Conservation (phyloP, 2,329 filamentous ascomycete genomes). For the Fusarium sp. region DNA sequence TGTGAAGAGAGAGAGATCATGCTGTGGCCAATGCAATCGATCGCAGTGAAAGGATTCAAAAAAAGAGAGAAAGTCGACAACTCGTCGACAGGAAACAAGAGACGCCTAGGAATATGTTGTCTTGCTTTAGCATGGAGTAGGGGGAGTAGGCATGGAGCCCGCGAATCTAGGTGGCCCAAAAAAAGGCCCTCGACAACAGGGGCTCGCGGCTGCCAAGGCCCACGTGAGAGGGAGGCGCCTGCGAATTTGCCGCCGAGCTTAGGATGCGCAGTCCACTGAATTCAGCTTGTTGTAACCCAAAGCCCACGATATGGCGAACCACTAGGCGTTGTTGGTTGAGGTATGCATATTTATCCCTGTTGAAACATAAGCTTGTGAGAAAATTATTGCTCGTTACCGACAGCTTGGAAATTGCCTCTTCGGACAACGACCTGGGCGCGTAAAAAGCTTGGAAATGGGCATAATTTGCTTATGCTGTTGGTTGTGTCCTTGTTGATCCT, state of each 20-base stretch:
- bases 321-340: not conserved
- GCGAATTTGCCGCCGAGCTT: not conserved
- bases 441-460: not conserved
- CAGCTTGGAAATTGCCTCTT: not conserved
- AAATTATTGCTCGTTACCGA: not conserved
- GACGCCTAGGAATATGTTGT: not conserved
- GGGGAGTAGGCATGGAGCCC: not conserved
- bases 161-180: not conserved
- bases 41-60: not conserved
- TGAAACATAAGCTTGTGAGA: not conserved
- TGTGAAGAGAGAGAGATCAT: constrained; percentile 8
- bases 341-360: not conserved
- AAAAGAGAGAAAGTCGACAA: not conserved
- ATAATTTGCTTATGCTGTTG: not conserved
- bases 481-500: not conserved
- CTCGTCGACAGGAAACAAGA: not conserved
- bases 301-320: not conserved
- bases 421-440: not conserved
- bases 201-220: not conserved
- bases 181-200: not conserved
- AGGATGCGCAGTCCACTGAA: not conserved
- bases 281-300: not conserved
- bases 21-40: not conserved
- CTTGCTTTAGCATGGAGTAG: not conserved
- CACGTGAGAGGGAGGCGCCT: not conserved